phyloP scores from a whole-genome alignment of 75 land plant genomes.

The Cupressus sempervirens region DNA sequence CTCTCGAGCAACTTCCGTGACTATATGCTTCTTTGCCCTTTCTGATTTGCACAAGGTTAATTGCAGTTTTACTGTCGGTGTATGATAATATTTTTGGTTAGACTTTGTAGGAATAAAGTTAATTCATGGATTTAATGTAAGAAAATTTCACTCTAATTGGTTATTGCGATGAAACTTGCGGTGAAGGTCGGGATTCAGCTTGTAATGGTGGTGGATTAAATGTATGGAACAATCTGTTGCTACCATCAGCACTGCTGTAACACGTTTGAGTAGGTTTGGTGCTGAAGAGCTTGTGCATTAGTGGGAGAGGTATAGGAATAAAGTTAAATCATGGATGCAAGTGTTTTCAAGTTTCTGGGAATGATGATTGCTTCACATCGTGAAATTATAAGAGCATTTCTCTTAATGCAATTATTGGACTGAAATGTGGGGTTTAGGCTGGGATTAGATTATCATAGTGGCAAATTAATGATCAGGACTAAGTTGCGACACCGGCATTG shows the following conservation, averaged over 20 bases:
- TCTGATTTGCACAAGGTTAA: slow-evolving; percentile 66
- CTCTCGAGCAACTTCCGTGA: slow-evolving; percentile 57
- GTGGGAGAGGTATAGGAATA: background rate
- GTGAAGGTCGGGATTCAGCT: background rate
- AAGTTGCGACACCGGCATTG: background rate
- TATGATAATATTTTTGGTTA: no score
- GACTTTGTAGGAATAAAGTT: no score
- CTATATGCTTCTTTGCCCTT: slow-evolving; percentile 60
- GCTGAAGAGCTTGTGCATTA: background rate
- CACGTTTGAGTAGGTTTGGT: background rate
- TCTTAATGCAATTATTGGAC: background rate
- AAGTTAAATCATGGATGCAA: background rate
- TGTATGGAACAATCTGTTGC: background rate
- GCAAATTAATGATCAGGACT: background rate
- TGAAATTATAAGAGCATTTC: background rate
- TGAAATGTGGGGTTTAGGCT: background rate
- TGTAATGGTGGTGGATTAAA: background rate
- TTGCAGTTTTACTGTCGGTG: background rate
- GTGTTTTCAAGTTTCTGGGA: no score
- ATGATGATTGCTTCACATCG: no score
- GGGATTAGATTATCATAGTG: background rate
- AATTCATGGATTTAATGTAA: background rate
- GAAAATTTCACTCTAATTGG: background rate
- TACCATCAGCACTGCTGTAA: background rate
- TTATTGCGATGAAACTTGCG: background rate